A percentile compares a stretch with the other conserved stretches of the same genome.
Conservation (phyloP, 176 grass and related monocot species). For the Guadua angustifolia region DNA sequence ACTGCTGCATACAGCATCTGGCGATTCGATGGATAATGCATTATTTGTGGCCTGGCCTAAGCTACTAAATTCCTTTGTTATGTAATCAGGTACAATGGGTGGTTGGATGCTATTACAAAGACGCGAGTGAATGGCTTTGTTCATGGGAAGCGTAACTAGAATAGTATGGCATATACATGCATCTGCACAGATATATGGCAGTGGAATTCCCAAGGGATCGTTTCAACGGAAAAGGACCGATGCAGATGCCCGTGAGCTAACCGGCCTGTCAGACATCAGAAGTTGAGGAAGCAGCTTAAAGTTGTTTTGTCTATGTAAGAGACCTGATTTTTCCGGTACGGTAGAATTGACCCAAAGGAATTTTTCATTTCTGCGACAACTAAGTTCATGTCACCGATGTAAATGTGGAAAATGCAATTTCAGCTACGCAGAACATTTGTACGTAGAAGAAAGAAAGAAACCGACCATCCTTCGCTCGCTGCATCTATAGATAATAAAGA, state of each 20-base stretch:
- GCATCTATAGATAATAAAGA: too few relatives aligned
- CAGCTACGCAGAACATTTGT: not conserved
- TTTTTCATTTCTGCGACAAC: not conserved
- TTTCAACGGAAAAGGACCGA: constrained; percentile 73
- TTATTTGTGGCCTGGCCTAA: not conserved
- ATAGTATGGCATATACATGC: constrained; percentile 91
- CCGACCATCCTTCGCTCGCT: not conserved
- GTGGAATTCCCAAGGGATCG: constrained; percentile 88
- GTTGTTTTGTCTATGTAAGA: not conserved
- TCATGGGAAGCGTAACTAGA: constrained; percentile 87
- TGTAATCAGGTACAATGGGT: constrained; percentile 74
- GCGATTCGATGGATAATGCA: not conserved
- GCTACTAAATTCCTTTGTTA: constrained; percentile 10
- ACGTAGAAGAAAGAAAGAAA: not conserved
- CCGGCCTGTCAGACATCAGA: constrained; percentile 54
- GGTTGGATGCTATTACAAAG: constrained; percentile 82
- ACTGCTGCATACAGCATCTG: not conserved
- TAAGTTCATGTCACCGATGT: not conserved
- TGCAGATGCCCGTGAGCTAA: constrained; percentile 42
- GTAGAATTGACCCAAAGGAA: constrained; percentile 30
- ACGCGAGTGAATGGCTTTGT: constrained; percentile 78
- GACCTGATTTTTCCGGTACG: not conserved
- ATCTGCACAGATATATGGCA: constrained; percentile 94
- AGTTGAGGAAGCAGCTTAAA: constrained; percentile 50
- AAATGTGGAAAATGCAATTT: constrained; percentile 21